Conservation (phyloP, 495 filamentous ascomycete species). For the Hypoxylon subgilvum region DNA sequence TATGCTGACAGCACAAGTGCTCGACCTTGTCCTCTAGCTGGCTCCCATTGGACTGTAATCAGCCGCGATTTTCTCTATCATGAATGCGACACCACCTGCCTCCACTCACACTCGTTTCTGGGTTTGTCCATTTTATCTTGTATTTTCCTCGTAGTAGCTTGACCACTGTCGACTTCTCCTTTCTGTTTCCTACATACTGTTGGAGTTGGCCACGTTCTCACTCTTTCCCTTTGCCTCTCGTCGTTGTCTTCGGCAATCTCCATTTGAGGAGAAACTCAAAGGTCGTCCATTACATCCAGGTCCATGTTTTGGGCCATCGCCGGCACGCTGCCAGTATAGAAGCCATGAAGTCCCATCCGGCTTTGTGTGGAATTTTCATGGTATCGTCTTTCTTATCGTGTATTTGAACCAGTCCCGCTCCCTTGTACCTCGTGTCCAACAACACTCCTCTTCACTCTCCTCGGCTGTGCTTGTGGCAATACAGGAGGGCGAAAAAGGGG, state of each 20-base stretch:
- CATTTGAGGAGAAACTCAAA: neutral
- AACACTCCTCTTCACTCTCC: slow-evolving; percentile 32
- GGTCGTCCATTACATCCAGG: too few relatives aligned
- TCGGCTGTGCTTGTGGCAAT: slow-evolving; percentile 28
- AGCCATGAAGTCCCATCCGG: slow-evolving; percentile 14
- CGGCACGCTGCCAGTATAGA: neutral
- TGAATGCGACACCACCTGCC: too few relatives aligned
- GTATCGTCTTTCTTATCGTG: slow-evolving; percentile 21
- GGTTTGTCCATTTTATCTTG: too few relatives aligned
- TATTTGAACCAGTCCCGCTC: neutral
- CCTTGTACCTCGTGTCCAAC: slow-evolving; percentile 25
- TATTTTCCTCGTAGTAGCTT: neutral
- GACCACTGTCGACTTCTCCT: too few relatives aligned
- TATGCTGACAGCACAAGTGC: too few relatives aligned
- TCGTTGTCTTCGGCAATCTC: neutral
- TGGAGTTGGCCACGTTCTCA: slow-evolving; percentile 19
- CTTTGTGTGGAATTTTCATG: slow-evolving; percentile 24
- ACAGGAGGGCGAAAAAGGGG: slow-evolving; percentile 36
- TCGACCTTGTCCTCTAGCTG: too few relatives aligned
- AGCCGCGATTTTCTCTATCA: too few relatives aligned
- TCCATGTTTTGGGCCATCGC: slow-evolving; percentile 1
- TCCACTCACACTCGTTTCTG: too few relatives aligned
- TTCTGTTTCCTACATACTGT: neutral
- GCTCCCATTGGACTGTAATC: too few relatives aligned
- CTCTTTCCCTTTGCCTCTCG: slow-evolving; percentile 11